A percentile compares a stretch with the other conserved stretches of the same genome.
Evolutionary conservation across 1,284 basidiomycete genomes (phyloP).

Genomic region (Gymnopus androsaceus): DNA sequence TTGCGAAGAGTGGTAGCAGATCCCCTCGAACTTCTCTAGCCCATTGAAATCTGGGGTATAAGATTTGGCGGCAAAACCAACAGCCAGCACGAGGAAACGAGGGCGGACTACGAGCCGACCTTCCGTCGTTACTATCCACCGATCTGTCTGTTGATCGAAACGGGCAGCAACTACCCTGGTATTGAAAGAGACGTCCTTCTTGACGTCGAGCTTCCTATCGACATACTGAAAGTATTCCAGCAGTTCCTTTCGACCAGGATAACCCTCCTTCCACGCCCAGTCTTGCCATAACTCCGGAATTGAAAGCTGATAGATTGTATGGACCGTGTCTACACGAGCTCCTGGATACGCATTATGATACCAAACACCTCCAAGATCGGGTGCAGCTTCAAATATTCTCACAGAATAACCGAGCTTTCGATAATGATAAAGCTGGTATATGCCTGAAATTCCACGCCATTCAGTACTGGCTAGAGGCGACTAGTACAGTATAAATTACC

Average conservation of each 20-base stretch:
- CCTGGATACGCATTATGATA: constrained; percentile 5
- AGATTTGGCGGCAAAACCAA: constrained; percentile 25
- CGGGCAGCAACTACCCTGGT: constrained; percentile 26
- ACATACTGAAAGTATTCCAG: constrained; percentile 27
- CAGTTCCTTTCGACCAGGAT: constrained; percentile 27
- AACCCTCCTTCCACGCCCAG: constrained; percentile 28
- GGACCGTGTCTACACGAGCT: constrained; percentile 14
- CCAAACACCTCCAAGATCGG: constrained; percentile 5
- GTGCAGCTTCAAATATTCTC: constrained; percentile 5
- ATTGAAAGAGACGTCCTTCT: constrained; percentile 27
- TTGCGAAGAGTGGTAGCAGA: constrained; percentile 24
- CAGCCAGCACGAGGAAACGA: constrained; percentile 24
- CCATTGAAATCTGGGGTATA: constrained; percentile 23
- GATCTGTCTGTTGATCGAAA: constrained; percentile 22
- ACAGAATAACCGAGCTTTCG: neutral
- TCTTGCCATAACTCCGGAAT: constrained; percentile 29
- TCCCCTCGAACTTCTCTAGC: constrained; percentile 26
- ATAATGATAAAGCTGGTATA: constrained; percentile 1
- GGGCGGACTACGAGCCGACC: constrained; percentile 16
- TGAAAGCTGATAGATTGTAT: constrained; percentile 23
- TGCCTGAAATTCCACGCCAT: constrained; percentile 14
- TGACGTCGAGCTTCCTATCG: constrained; percentile 28
- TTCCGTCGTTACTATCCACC: constrained; percentile 25
- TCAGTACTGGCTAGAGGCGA: no score
- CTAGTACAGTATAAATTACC: no score